phyloP scores from a whole-genome alignment of 176 grass and related monocot genomes.

The Oryza punctata region DNA sequence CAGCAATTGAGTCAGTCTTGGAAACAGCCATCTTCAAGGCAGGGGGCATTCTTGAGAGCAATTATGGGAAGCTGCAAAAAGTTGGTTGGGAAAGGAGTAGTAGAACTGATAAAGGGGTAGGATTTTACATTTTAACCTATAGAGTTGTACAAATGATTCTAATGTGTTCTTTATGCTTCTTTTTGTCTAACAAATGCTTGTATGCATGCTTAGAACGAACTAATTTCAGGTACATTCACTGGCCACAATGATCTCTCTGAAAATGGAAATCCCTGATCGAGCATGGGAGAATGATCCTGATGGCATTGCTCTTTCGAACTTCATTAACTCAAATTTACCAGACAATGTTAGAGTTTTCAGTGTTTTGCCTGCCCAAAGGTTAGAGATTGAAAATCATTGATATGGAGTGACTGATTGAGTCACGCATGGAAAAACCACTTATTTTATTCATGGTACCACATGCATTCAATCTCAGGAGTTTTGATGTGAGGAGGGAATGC shows the following conservation, averaged over 20 bases:
- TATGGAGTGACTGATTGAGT: background rate
- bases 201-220: conserved; percentile 54
- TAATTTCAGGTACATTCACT: conserved; percentile 89
- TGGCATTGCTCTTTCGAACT: conserved; percentile 75
- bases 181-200: conserved; percentile 44
- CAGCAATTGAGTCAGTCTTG: conserved; percentile 87
- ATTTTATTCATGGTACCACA: background rate
- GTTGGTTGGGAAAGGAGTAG: conserved; percentile 93
- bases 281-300: conserved; percentile 73
- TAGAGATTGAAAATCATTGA: background rate
- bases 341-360: conserved; percentile 83
- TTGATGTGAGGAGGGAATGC: conserved; percentile 94
- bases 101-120: conserved; percentile 94
- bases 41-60: conserved; percentile 88
- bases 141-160: conserved; percentile 5
- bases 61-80: conserved; percentile 75
- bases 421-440: conserved; percentile 12
- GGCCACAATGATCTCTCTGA: conserved; percentile 85
- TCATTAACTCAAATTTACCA: conserved; percentile 89
- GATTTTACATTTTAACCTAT: conserved; percentile 23
- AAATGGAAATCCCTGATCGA: conserved; percentile 94
- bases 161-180: conserved; percentile 9
- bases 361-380: conserved; percentile 86
- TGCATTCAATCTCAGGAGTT: conserved; percentile 56
- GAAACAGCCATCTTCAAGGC: conserved; percentile 92